Evolutionary conservation across 2,329 filamentous ascomycete genomes (phyloP), one percentile per base, ranked within the genome.

Genomic region (Hypoxylon sp.): DNA sequence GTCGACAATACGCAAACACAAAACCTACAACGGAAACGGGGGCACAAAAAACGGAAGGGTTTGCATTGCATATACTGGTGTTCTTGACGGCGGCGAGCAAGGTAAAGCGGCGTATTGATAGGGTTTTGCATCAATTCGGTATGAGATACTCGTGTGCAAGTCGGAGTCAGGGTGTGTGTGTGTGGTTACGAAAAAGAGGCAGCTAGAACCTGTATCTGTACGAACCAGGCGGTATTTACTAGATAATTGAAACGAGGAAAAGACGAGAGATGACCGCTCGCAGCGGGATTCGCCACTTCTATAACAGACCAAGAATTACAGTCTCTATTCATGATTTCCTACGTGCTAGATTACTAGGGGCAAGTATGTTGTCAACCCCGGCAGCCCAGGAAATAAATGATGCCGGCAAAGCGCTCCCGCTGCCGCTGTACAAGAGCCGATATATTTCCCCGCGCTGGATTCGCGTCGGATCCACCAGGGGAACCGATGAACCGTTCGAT

Each of bases 381-480:
- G 38, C 38, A 32, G 13, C 5, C 43, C n/a, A 53, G 63, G 53
- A 48, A 56, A 58, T 51, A 52, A 45, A 41, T 60, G 57, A 68
- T 21, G 60, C 68, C 68, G 63, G 32, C 41, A 60, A 17, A 41
- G 46, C 7, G 21, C 28, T 41, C 19, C 34, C 34, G 58, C 41
- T 62, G 30, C 48, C 55, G 51, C 41, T 45, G 23, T 60, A 53
- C 36, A 71, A 67, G 56, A 70, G 65, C 65, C 68, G 65, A 72
- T 66, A 63, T 52, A 45, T 67, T 68, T 68, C 68, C 70, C 70
- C 70, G 68, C 68, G 65, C 43, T 56, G 56, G 63, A 41, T 41
- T 53, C 51, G 51, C 55, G 55, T 46, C 55, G 55, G 55, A 53
- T 70, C 65, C 68, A 70, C 70, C 32, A 60, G 36, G 50, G 32